Percentiles rank a stretch among this genome's conserved stretches.
Conservation (phyloP, 495 filamentous ascomycete species). For the Penicillium antarcticum region DNA sequence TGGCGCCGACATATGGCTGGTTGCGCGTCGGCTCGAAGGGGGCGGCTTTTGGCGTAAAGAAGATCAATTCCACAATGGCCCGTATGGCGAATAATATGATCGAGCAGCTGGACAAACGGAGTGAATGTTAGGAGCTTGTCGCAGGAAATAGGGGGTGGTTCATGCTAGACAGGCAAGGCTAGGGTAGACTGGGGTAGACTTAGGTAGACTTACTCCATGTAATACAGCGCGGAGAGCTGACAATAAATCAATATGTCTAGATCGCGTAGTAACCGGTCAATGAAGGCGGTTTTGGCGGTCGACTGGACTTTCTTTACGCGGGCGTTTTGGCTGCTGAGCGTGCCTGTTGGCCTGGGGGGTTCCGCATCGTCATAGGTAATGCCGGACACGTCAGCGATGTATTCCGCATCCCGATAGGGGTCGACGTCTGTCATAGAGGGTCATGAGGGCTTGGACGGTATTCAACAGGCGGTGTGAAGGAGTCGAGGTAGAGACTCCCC, state of each 20-base stretch:
- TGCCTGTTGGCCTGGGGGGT: slow-evolving; percentile 9
- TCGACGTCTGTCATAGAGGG: slow-evolving; percentile 50
- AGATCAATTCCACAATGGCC: slow-evolving; percentile 66
- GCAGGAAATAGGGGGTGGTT: neutral
- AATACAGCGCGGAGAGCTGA: slow-evolving; percentile 79
- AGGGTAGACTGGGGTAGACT: slow-evolving; percentile 16
- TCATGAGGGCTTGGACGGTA: slow-evolving; percentile 40
- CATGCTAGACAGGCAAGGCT: neutral
- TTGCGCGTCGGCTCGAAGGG: slow-evolving; percentile 59
- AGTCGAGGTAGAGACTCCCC: slow-evolving; percentile 9
- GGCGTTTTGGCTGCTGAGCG: slow-evolving; percentile 24
- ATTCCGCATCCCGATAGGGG: slow-evolving; percentile 51
- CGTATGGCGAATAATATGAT: slow-evolving; percentile 69
- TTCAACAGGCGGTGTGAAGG: slow-evolving; percentile 9
- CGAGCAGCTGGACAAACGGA: slow-evolving; percentile 59
- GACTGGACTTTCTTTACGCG: slow-evolving; percentile 39
- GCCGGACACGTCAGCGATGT: slow-evolving; percentile 49
- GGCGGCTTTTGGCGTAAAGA: slow-evolving; percentile 75
- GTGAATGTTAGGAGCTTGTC: slow-evolving; percentile 6
- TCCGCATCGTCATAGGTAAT: slow-evolving; percentile 34
- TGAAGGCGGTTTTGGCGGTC: slow-evolving; percentile 51
- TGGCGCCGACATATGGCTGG: slow-evolving; percentile 65
- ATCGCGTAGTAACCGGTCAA: slow-evolving; percentile 66
- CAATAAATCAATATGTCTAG: slow-evolving; percentile 80
- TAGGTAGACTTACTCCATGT: slow-evolving; percentile 81